Percentiles rank a stretch among this genome's conserved stretches.
phyloP scores from a whole-genome alignment of 208 protist species.

The Acanthamoeba royreba region DNA sequence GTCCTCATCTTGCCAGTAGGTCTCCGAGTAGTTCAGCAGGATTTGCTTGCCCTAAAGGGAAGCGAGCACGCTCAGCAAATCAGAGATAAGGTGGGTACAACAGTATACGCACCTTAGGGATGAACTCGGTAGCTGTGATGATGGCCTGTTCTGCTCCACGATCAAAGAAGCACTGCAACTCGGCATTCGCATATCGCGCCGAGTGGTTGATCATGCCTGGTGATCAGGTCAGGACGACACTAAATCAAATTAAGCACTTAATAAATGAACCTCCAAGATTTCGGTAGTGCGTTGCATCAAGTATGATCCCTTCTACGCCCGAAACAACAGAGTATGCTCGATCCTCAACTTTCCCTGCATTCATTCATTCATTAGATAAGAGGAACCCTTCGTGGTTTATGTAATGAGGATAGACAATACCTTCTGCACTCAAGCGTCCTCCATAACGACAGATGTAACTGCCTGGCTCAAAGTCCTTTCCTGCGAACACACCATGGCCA shows the following conservation, averaged over 20 bases:
- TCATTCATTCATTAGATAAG: not conserved
- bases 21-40: constrained; percentile 40
- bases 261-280: not conserved
- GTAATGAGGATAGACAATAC: not conserved
- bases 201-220: constrained; percentile 50
- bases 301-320: constrained; percentile 4
- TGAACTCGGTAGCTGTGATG: constrained; percentile 38
- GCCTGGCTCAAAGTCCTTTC: constrained; percentile 15
- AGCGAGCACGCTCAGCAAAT: not conserved
- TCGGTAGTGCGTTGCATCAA: not conserved
- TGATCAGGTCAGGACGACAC: not conserved
- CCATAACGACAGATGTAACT: constrained; percentile 31
- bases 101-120: not conserved
- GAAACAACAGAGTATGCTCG: constrained; percentile 27
- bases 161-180: constrained; percentile 53
- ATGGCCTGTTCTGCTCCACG: constrained; percentile 38
- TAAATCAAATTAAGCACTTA: not conserved
- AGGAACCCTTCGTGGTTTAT: not conserved
- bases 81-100: not conserved
- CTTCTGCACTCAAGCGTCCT: not conserved
- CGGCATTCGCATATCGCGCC: not conserved
- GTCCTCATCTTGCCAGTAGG: constrained; percentile 43
- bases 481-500: constrained; percentile 24
- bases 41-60: constrained; percentile 16
- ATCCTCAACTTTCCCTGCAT: not conserved